Conservation (phyloP, 2,329 filamentous ascomycete species). For the Tricladium varicosporioides region DNA sequence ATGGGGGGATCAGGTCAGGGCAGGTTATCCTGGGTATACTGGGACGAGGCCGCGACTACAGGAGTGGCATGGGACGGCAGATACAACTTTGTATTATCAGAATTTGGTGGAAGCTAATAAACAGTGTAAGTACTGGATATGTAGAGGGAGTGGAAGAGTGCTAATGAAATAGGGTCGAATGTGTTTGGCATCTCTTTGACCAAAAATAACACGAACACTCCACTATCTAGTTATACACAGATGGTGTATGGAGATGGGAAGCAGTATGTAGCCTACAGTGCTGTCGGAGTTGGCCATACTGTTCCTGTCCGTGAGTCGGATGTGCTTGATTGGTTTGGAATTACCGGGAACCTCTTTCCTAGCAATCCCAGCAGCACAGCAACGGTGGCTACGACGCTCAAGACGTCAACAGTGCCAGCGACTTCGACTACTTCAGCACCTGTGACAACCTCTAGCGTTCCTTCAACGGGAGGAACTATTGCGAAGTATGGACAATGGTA, state of each 20-base stretch:
- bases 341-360: neutral
- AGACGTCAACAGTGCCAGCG: neutral
- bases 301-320: neutral
- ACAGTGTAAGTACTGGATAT: neutral
- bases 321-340: neutral
- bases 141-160: neutral
- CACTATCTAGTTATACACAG: neutral
- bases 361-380: neutral
- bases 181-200: neutral
- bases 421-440: neutral
- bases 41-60: neutral
- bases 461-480: neutral
- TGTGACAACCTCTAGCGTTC: neutral
- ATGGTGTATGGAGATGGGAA: neutral
- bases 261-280: neutral
- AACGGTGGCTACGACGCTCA: neutral
- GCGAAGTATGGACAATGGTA: neutral
- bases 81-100: neutral
- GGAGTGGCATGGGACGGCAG: neutral
- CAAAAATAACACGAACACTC: neutral
- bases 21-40: neutral
- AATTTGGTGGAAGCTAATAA: neutral
- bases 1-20: neutral
- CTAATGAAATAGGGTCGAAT: neutral
- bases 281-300: neutral